Base-by-base conservation (phyloP, 2,329 filamentous ascomycete species). In the Penicillium crustosum region DNA sequence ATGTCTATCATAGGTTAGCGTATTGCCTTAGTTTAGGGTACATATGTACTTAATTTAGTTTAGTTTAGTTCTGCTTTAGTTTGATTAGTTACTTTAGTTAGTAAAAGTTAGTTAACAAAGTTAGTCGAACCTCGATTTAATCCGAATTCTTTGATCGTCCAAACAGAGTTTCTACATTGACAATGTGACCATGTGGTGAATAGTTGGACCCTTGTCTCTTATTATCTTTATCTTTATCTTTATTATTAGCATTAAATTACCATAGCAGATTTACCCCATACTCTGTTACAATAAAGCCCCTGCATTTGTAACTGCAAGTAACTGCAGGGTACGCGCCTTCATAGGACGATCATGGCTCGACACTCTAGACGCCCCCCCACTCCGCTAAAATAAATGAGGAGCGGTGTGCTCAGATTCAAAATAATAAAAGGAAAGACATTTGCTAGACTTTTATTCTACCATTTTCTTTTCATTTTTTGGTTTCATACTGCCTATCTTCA, bases 301-400 rank as follows among this genome's bases (percentile, higher is more conserved):
- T 62, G 61, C 61, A 62, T 60, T 54, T 35, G n/a, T 35, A 31
- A 31, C 29, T 31, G 10, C 29, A 62, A n/a, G 8, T 44, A n/a
- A n/a, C 23, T 27, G 23, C 41, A 43, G 42, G 23, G 15, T 27
- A 27, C 45, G 55, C 55, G 39, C 47, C 48, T 45, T n/a, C 21
- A 41, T 23, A 44, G 23, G 44, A 31, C 39, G 53, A 57, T 59
- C 51, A 31, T 38, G 49, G 49, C 44, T 35, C 52, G 53, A 52
- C 48, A 45, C 27, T 53, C n/a, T 57, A 53, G 41, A 57, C 54
- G 48, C 54, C 55, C 54, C 48, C 54, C 49, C 54, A 56, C 54
- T 45, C 41, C 39, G 53, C 53, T 56, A 56, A 56, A 56, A 56
- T 52, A 53, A 21, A 53, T 53, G 58, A 61, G 60, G 45, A 62